phyloP scores from a whole-genome alignment of 2,329 filamentous ascomycete species.

The Cladophialophora psammophila region DNA sequence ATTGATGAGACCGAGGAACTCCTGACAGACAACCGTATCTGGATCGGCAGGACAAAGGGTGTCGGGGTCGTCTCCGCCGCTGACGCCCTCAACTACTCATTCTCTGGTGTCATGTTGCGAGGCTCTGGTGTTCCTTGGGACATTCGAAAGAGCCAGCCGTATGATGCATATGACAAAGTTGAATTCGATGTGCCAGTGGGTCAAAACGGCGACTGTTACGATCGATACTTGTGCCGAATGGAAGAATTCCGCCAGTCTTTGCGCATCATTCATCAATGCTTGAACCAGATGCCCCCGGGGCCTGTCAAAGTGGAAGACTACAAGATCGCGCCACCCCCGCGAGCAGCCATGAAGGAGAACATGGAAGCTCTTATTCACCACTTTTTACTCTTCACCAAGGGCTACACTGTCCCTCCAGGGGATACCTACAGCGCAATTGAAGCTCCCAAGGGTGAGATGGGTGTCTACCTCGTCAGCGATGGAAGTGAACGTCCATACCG shows the following conservation, averaged over 20 bases:
- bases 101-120: conserved; percentile 96
- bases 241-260: conserved; percentile 99
- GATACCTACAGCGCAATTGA: conserved; percentile 99
- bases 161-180: conserved; percentile 96
- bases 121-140: conserved; percentile 97
- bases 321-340: conserved; percentile 95
- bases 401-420: conserved; percentile 93
- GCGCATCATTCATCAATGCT: conserved; percentile 96
- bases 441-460: conserved; percentile 99
- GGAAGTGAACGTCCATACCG: conserved; percentile 95
- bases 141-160: conserved; percentile 93
- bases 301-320: conserved; percentile 97
- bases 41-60: conserved; percentile 91
- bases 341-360: conserved; percentile 99
- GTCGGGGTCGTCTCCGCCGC: conserved; percentile 89
- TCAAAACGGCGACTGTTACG: conserved; percentile 97
- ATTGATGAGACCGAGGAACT: conserved; percentile 99
- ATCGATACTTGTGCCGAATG: conserved; percentile 98
- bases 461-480: conserved; percentile 93
- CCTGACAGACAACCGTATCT: conserved; percentile 98
- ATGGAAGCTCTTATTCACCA: conserved; percentile 99
- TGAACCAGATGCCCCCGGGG: conserved; percentile 98
- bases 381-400: conserved; percentile 98
- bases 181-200: conserved; percentile 98
- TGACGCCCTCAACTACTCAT: conserved; percentile 96